Conservation (phyloP, 139 green algal genomes). For the Diplosphaera chodatii region DNA sequence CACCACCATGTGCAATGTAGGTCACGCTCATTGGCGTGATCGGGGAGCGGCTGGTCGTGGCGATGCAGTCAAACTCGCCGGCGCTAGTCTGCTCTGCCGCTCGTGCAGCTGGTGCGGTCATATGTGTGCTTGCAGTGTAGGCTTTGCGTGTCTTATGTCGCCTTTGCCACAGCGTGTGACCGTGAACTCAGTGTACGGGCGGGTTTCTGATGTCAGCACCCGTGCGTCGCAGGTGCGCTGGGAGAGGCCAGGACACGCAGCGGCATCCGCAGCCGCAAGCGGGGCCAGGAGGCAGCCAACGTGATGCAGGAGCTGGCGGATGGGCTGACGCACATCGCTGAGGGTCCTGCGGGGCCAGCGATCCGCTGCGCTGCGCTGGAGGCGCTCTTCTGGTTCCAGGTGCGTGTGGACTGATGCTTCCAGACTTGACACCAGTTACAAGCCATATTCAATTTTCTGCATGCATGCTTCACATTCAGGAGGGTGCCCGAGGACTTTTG, state of each 20-base stretch:
- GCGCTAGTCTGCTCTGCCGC: constrained; percentile 15
- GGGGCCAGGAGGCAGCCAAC: neutral
- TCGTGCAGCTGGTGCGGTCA: constrained; percentile 13
- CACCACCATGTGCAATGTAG: too few species aligned
- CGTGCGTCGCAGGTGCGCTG: constrained; percentile 16
- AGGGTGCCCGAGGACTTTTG: too few species aligned
- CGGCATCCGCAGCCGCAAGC: neutral
- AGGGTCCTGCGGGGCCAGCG: constrained; percentile 17
- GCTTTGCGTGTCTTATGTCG: too few species aligned
- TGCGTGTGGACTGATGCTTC: too few species aligned
- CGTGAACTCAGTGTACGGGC: too few species aligned
- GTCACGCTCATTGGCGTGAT: constrained; percentile 28
- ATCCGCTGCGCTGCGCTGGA: constrained; percentile 40
- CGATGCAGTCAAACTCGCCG: constrained; percentile 19
- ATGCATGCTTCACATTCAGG: too few species aligned
- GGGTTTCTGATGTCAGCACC: too few species aligned
- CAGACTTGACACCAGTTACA: too few species aligned
- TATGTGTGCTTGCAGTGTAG: too few species aligned
- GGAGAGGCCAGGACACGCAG: constrained; percentile 4
- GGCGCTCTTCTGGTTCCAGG: constrained; percentile 51
- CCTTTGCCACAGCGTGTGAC: too few species aligned
- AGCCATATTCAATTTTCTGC: too few species aligned
- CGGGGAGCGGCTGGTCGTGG: constrained; percentile 28
- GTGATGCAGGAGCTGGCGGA: constrained; percentile 11
- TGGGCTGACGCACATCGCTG: constrained; percentile 19